Percentiles rank a stretch among this genome's conserved stretches.
phyloP scores from a whole-genome alignment of 75 land plant species.

The Cupressus sempervirens region DNA sequence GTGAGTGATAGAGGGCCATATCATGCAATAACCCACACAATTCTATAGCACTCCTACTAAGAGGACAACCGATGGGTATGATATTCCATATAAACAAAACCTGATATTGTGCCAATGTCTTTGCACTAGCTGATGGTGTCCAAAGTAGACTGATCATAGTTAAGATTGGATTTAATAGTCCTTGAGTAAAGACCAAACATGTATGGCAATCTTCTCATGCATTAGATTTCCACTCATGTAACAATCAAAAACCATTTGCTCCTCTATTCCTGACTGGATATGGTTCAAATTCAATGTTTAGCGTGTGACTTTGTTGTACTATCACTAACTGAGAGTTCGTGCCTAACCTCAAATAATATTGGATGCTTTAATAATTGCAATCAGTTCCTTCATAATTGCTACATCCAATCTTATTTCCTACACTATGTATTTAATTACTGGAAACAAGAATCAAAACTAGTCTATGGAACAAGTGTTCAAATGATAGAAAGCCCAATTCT shows the following conservation, averaged over 20 bases:
- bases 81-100: conserved; percentile 58
- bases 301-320: too few species aligned
- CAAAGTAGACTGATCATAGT: conserved; percentile 73
- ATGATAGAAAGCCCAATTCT: too few species aligned
- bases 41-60: conserved; percentile 56
- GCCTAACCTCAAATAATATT: too few species aligned
- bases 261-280: too few species aligned
- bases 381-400: too few species aligned
- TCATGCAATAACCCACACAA: conserved; percentile 56
- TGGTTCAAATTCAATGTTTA: too few species aligned
- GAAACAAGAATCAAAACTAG: too few species aligned
- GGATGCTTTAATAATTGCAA: too few species aligned
- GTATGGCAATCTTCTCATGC: conserved; percentile 57
- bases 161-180: conserved; percentile 46
- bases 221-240: conserved; percentile 70
- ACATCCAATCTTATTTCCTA: too few species aligned
- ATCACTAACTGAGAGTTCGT: too few species aligned
- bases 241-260: conserved; percentile 56
- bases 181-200: conserved; percentile 75
- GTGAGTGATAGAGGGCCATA: conserved; percentile 68
- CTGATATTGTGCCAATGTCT: conserved; percentile 81
- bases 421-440: too few species aligned
- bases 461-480: too few species aligned
- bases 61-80: conserved; percentile 52
- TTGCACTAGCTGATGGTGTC: conserved; percentile 74